Percentiles rank a stretch among this genome's conserved stretches.
Conservation (phyloP, 306 rosid genomes). For the Argentina anserina region DNA sequence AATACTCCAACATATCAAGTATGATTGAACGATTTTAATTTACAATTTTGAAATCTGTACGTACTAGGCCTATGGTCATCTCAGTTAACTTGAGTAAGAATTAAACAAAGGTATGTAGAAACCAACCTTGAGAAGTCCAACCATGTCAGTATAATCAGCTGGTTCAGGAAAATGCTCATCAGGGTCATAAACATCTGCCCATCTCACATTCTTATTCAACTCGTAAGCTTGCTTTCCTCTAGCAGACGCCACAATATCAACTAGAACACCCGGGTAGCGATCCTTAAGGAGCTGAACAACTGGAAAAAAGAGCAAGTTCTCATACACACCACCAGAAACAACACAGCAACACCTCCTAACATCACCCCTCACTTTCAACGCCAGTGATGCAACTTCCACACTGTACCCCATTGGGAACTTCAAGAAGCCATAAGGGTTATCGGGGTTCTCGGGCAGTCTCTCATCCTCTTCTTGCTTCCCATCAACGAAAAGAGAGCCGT, state of each 20-base stretch:
- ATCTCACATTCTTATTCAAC: conserved; percentile 83
- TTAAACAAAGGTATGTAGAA: background rate
- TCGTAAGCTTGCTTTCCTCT: conserved; percentile 80
- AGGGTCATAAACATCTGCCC: conserved; percentile 69
- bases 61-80: background rate
- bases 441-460: conserved; percentile 70
- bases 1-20: background rate
- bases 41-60: background rate
- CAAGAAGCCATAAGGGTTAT: conserved; percentile 68
- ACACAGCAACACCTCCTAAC: conserved; percentile 86
- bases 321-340: conserved; percentile 82
- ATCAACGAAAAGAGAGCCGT: conserved; percentile 56
- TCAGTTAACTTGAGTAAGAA: background rate
- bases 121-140: conserved; percentile 72
- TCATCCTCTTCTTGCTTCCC: conserved; percentile 89
- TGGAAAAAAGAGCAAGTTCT: conserved; percentile 70
- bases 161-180: conserved; percentile 70
- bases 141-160: conserved; percentile 75
- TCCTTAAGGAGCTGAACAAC: conserved; percentile 70
- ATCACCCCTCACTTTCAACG: conserved; percentile 66
- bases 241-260: conserved; percentile 56
- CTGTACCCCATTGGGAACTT: conserved; percentile 69
- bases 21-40: background rate
- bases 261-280: conserved; percentile 77
- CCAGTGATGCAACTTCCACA: conserved; percentile 71